Evolutionary conservation across 2,329 filamentous ascomycete genomes (phyloP), one percentile per base, ranked within the genome.

Genomic region (Beauveria bassiana): DNA sequence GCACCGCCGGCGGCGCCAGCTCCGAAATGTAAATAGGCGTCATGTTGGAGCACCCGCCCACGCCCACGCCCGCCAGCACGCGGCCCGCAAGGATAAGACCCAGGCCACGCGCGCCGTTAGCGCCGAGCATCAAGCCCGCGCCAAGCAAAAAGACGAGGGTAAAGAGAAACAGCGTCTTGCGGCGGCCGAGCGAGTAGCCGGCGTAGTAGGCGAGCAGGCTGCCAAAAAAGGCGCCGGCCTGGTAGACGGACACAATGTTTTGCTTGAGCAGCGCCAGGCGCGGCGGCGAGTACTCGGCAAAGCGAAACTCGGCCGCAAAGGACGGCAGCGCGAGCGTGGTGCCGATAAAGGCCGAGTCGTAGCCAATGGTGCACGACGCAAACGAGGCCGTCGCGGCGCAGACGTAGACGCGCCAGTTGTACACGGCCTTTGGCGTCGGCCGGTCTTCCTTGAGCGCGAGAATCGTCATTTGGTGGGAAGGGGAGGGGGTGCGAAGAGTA

Each of bases 211-310:
- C 88, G 63, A 83, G 81, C 46, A 91, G 75, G n/a, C 86, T 84
- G 56, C 90, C 90, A 67, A 93, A 93, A 77, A 95, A 93, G 63
- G 89, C 89, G 63, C 90, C 90, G 10, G 90, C 90, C 73, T 93
- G 90, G 75, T 91, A 93, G 59, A 88, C 83, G 28, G 87, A 91
- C 57, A 92, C 89, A 64, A 93, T 91, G 72, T 93, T 93, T 68
- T 86, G 79, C 68, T 85, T 86, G 53, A 89, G 76, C 4, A 89
- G 73, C 34, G 85, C 81, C 28, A 86, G 75, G n/a, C 82, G 69
- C 3, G 68, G 61, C 0, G 70, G 59, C 5, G 70, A 73, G 74
- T 86, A 82, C 2, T 73, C 68, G 2, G 72, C 75, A 67, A 92
- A 87, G 16, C 77, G 68, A 71, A 93, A 93, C 70, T 93, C 90